These are phyloP conservation scores for Chaetomium cochliodes DNA, from an alignment of 495 filamentous ascomycete genomes.

Conservation along the genomic window DNA sequence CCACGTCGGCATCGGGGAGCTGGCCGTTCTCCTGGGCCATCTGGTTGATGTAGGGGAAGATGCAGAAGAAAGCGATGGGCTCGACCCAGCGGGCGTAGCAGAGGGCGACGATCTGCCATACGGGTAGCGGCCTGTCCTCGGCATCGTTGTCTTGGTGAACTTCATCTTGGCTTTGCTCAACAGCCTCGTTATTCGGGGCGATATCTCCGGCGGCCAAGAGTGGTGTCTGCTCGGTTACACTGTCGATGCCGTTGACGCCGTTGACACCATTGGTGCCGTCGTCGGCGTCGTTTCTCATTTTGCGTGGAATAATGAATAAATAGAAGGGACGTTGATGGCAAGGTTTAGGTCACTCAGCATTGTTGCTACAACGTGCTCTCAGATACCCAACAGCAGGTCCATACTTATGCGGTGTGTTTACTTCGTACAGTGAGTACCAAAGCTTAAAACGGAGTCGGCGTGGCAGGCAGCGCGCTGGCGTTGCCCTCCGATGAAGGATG, in stretches of 20 bases:
- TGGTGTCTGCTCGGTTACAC: slow-evolving; percentile 39
- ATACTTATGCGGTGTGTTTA: not conserved
- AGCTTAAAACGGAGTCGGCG: too few species aligned
- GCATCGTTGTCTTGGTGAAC: slow-evolving; percentile 28
- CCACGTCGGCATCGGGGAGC: slow-evolving; percentile 57
- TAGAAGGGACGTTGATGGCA: not conserved
- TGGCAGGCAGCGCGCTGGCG: slow-evolving; percentile 1
- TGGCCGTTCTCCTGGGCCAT: slow-evolving; percentile 64
- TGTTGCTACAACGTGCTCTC: not conserved
- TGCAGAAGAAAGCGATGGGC: slow-evolving; percentile 70
- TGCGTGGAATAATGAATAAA: not conserved
- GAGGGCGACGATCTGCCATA: slow-evolving; percentile 59
- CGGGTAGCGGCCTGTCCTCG: slow-evolving; percentile 53
- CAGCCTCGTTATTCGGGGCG: not conserved
- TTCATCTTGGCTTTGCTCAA: slow-evolving; percentile 3
- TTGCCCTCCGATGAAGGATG: not conserved
- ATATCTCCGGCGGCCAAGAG: slow-evolving; percentile 34
- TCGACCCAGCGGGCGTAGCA: slow-evolving; percentile 70
- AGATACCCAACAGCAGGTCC: too few species aligned
- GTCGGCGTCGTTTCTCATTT: slow-evolving; percentile 7
- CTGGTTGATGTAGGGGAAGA: slow-evolving; percentile 71
- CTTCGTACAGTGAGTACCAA: too few species aligned
- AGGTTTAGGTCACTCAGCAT: not conserved
- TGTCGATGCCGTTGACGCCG: not conserved
- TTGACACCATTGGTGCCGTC: too few species aligned